Base-by-base conservation (phyloP, 108 stramenopile genomes). In the Cyclostephanos tholiformis region DNA sequence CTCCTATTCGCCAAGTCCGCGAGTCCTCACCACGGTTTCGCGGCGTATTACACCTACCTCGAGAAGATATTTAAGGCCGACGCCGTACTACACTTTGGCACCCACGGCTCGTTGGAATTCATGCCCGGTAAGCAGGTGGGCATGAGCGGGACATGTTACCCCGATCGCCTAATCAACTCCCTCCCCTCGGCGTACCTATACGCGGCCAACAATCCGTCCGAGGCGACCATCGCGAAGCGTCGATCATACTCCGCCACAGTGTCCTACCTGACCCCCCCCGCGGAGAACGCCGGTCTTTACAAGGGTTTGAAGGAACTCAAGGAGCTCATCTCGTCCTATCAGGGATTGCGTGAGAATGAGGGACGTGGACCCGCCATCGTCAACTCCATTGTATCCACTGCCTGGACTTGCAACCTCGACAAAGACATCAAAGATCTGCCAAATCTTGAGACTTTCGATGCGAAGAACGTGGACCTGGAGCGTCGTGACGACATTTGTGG, bases 111-210 rank as follows among this genome's bases (percentile, higher is more conserved):
- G 80, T 81, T 97, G 35, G 97, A 97, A 77, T 98, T 98, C 91
- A 97, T 97, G 96, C 97, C 97, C 72, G 97, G 97, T 77, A 97
- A 97, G 88, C 97, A 97, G 84, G 97, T 98, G 20, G 97, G 97
- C 78, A 98, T 98, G 97, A 93, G 93, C 64, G 97, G 96, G 61
- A 94, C 95, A 19, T 98, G 97, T 90, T 98, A 98, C 87, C 97
- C 97, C 23, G 97, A 98, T 79, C 90, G 97, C 62, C 78, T 98
- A 35, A 97, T 97, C 90, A 95, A 92, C 89, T 92, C 95, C 30
- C 86, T 98, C 58, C 97, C 97, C 27, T 95, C 94, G 58, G 88
- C 96, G 1, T 98, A 98, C 91, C 88, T 97, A 41, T 98, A 98
- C 78, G 97, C 97, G 38, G 97, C 97, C 36, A 98, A 98, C 90